Conservation (phyloP, 257 asterid species). For the Solanum acaule region DNA sequence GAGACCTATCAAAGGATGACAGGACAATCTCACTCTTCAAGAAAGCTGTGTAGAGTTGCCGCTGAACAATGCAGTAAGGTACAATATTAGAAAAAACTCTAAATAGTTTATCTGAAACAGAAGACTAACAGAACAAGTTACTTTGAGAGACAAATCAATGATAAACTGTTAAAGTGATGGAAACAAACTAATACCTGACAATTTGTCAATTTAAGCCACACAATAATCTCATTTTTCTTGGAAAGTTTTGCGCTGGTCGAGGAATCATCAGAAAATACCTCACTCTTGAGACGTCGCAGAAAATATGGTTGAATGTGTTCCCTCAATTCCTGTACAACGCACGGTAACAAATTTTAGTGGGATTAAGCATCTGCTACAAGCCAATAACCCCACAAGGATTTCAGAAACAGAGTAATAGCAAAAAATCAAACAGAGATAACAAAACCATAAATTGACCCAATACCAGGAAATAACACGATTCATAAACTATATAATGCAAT, state of each 20-base stretch:
- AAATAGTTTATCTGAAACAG: neutral
- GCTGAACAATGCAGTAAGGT: constrained; percentile 34
- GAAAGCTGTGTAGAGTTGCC: constrained; percentile 85
- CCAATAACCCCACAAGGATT: neutral
- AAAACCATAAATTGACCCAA: neutral
- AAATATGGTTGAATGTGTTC: constrained; percentile 88
- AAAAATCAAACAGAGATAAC: neutral
- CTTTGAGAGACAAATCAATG: neutral
- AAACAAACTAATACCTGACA: constrained; percentile 55
- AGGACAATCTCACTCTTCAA: constrained; percentile 86
- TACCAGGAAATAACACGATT: neutral
- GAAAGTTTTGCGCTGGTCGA: constrained; percentile 41
- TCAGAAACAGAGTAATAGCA: neutral
- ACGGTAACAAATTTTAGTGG: neutral
- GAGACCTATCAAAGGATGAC: constrained; percentile 89
- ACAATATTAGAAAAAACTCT: neutral
- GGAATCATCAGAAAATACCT: constrained; percentile 46
- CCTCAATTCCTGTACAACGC: constrained; percentile 50
- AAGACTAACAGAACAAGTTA: neutral
- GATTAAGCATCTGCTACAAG: neutral
- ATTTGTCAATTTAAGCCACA: constrained; percentile 77
- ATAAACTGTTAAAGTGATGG: neutral
- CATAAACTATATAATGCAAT: neutral
- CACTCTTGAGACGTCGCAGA: constrained; percentile 87
- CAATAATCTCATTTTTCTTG: constrained; percentile 85